A percentile compares a stretch with the other conserved stretches of the same genome.
phyloP scores from a whole-genome alignment of 495 filamentous ascomycete genomes.

The Hypoxylon lenormandii region DNA sequence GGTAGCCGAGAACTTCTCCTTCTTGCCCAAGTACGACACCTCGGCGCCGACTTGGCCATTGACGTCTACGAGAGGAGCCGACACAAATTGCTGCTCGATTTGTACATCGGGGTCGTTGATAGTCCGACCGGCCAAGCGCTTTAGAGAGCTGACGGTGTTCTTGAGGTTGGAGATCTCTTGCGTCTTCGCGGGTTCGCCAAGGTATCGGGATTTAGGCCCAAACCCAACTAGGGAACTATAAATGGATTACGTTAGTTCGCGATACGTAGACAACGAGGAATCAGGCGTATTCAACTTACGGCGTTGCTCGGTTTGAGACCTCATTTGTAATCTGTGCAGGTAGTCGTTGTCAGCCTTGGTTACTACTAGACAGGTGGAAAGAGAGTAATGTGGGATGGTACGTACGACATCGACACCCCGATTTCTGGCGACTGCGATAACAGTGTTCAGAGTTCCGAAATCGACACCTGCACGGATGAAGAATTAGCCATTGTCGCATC shows the following conservation, averaged over 20 bases:
- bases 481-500: constrained; percentile 21
- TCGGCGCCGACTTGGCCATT: constrained; percentile 94
- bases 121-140: constrained; percentile 87
- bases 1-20: constrained; percentile 89
- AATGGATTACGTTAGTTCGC: constrained; percentile 26
- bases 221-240: constrained; percentile 91
- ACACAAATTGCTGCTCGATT: constrained; percentile 90
- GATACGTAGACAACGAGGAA: constrained; percentile 6
- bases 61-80: constrained; percentile 86
- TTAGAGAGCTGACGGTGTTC: constrained; percentile 93
- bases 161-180: constrained; percentile 99
- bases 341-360: constrained; percentile 41
- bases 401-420: constrained; percentile 98
- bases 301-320: constrained; percentile 97
- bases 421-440: constrained; percentile 96
- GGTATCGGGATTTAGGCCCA: constrained; percentile 88
- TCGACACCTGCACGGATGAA: constrained; percentile 73
- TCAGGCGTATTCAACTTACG: constrained; percentile 73
- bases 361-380: constrained; percentile 2
- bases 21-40: constrained; percentile 92
- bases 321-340: constrained; percentile 89
- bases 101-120: constrained; percentile 90
- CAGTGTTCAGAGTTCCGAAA: constrained; percentile 96
- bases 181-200: constrained; percentile 95
- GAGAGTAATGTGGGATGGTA: constrained; percentile 52